Conservation (phyloP, 2,329 filamentous ascomycete genomes). For the Coniochaeta pulveracea region DNA sequence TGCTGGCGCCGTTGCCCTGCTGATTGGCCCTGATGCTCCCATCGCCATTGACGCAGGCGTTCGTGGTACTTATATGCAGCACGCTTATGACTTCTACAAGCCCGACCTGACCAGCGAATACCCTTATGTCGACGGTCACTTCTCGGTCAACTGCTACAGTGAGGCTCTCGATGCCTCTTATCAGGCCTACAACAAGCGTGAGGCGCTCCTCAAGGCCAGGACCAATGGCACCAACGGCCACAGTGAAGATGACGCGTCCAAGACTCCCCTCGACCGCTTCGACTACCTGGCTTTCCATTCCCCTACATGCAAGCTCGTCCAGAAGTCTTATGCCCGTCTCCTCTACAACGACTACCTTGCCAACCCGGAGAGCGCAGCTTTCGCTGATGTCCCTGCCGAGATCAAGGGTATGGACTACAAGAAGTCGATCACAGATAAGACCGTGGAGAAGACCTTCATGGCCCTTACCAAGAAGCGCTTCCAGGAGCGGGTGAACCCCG, state of each 20-base stretch:
- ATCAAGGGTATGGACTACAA: slow-evolving; percentile 69
- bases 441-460: slow-evolving; percentile 82
- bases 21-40: slow-evolving; percentile 69
- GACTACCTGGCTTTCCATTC: slow-evolving; percentile 77
- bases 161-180: slow-evolving; percentile 73
- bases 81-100: slow-evolving; percentile 88
- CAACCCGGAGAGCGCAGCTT: slow-evolving; percentile 55
- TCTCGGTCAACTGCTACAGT: slow-evolving; percentile 72
- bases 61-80: slow-evolving; percentile 69
- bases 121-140: slow-evolving; percentile 75
- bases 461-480: slow-evolving; percentile 73
- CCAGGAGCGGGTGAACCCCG: slow-evolving; percentile 62
- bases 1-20: slow-evolving; percentile 67
- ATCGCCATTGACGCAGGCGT: slow-evolving; percentile 69
- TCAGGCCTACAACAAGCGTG: slow-evolving; percentile 67
- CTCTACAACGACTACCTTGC: slow-evolving; percentile 77
- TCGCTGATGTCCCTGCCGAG: slow-evolving; percentile 66
- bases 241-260: slow-evolving; percentile 24
- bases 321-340: slow-evolving; percentile 74
- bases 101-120: slow-evolving; percentile 80
- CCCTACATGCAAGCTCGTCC: slow-evolving; percentile 77
- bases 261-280: slow-evolving; percentile 66
- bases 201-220: slow-evolving; percentile 42
- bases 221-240: slow-evolving; percentile 38
- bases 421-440: slow-evolving; percentile 70